Base-by-base conservation (phyloP, 208 protist species). In the Trypanosoma lewisi region DNA sequence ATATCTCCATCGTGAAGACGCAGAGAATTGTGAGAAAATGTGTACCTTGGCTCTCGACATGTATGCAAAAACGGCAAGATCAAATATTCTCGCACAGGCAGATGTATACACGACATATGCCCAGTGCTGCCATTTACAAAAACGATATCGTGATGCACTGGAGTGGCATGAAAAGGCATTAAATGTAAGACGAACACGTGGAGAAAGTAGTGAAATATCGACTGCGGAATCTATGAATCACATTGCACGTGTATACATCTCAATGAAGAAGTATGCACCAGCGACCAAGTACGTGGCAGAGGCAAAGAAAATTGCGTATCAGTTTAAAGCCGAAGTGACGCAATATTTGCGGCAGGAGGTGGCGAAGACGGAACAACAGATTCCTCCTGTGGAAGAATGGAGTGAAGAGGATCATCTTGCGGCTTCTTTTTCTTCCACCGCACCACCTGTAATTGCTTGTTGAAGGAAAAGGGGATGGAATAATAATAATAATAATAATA, bases 201-300 rank as follows among this genome's bases (percentile, higher is more conserved):
- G 89, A 44, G 89, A 95, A 52, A 86, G 63, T 44, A 83, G 77
- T 11, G 84, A 91, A 55, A 83, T 71, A 25, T 79, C 89, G 19
- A 83, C 87, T 14, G 89, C 89, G 7, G 85, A 95, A 70, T 91
- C 82, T 34, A 75, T 95, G 17, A 95, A 95, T 75, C 73, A 90
- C 58, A 85, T 95, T 31, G 86, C 89, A 3, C 78, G 86, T 37
- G 82, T 91, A 8, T 82, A 93, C 73, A 44, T 87, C 21, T 64
- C 74, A 16, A 61, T 84, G 85, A 86, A 86, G 72, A 53, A 74
- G 27, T 91, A 89, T 59, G 85, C 75, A 62, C 73, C 77, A 58
- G 85, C 85, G n/a, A 70, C 72, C 41, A 64, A 76, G 57, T 62
- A 79, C 60, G 67, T 90, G 27, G 74, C 77, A 48, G 85, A 93